Evolutionary conservation across 164 flowering plant species (phyloP).

Genomic region (grape (Vitis vinifera)): DNA sequence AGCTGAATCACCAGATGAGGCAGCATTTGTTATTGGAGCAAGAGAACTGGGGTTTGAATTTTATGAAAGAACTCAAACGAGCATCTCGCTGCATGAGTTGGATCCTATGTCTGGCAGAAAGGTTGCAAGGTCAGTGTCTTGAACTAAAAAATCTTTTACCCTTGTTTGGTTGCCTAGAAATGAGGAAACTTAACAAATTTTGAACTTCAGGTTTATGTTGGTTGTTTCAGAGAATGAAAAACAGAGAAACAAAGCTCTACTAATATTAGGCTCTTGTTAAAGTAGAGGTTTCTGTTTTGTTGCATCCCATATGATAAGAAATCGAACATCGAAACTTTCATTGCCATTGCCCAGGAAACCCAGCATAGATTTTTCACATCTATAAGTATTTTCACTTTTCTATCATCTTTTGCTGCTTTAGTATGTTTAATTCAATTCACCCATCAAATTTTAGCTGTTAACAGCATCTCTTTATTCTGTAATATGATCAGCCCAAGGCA

Average conservation of each 20-base stretch:
- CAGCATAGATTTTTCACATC: background rate
- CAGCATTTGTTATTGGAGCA: conserved; percentile 72
- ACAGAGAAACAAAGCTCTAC: too few species aligned
- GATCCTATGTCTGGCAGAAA: conserved; percentile 35
- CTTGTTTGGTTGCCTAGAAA: too few species aligned
- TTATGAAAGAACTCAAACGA: conserved; percentile 56
- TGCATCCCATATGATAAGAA: too few species aligned
- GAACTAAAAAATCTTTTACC: background rate
- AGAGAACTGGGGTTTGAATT: conserved; percentile 75
- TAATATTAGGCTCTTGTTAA: too few species aligned
- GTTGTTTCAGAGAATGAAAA: too few species aligned
- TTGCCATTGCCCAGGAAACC: background rate
- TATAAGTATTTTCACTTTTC: too few species aligned
- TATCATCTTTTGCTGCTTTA: background rate
- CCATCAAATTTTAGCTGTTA: background rate
- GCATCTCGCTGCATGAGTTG: conserved; percentile 46
- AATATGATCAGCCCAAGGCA: background rate
- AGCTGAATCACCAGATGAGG: conserved; percentile 90
- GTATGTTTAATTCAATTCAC: background rate
- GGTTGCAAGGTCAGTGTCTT: conserved; percentile 38
- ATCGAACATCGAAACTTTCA: too few species aligned
- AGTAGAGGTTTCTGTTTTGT: too few species aligned
- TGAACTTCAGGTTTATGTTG: too few species aligned
- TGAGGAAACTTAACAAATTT: too few species aligned
- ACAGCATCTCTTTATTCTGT: background rate